phyloP scores from a whole-genome alignment of 495 filamentous ascomycete species.

The Penicillium salamii region DNA sequence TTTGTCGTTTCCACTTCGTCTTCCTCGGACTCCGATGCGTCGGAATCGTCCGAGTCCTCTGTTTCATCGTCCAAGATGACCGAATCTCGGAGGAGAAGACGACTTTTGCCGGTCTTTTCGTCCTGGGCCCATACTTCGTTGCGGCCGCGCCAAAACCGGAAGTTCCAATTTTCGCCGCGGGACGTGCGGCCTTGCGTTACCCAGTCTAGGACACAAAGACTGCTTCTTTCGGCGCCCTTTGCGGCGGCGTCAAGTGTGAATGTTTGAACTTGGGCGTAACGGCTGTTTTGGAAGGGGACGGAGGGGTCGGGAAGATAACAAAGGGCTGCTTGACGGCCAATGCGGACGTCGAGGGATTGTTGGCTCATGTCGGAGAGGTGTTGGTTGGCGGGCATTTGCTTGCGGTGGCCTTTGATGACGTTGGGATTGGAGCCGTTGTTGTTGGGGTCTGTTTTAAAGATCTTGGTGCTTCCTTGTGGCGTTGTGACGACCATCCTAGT shows the following conservation, averaged over 20 bases:
- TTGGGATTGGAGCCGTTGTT: constrained; percentile 22
- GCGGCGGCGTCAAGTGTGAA: constrained; percentile 64
- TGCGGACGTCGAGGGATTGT: constrained; percentile 63
- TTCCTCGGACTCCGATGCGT: constrained; percentile 32
- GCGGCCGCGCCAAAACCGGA: constrained; percentile 68
- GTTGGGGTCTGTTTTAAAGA: constrained; percentile 71
- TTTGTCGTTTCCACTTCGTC: constrained; percentile 4
- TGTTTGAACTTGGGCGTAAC: constrained; percentile 77
- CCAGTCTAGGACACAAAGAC: constrained; percentile 87
- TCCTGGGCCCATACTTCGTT: constrained; percentile 77
- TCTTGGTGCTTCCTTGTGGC: constrained; percentile 87
- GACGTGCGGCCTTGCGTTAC: constrained; percentile 83
- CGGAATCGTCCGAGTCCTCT: constrained; percentile 21
- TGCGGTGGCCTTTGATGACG: constrained; percentile 30
- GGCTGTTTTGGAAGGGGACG: constrained; percentile 77
- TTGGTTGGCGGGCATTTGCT: constrained; percentile 21
- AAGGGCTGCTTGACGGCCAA: constrained; percentile 64
- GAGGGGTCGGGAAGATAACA: constrained; percentile 93
- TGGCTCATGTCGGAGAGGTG: constrained; percentile 52
- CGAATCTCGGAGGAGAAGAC: constrained; percentile 78
- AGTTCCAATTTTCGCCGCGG: constrained; percentile 86
- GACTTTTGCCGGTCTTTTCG: constrained; percentile 37
- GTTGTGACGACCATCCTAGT: constrained; percentile 82
- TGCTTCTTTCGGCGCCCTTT: constrained; percentile 37
- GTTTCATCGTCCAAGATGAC: constrained; percentile 64